Percentiles rank a stretch among this genome's conserved stretches.
phyloP scores from a whole-genome alignment of 78 protist species.

The Dictyostelium citrinum region DNA sequence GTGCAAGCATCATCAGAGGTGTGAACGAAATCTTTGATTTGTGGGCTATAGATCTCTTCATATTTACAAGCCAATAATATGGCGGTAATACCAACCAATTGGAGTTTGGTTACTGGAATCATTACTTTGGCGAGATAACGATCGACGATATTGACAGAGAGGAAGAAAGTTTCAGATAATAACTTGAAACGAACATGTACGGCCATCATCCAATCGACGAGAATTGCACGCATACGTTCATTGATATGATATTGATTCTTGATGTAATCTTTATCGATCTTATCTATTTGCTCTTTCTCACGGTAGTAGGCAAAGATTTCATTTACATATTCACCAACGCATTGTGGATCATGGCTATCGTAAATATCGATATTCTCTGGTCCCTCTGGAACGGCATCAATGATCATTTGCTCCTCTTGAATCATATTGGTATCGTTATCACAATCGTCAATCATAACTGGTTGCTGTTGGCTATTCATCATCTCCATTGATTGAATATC shows the following conservation, averaged over 20 bases:
- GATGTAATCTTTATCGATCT: slow-evolving; percentile 42
- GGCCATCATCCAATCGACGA: slow-evolving; percentile 97
- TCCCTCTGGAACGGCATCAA: background rate
- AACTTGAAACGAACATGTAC: slow-evolving; percentile 92
- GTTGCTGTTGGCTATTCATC: background rate
- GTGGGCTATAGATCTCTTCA: slow-evolving; percentile 98
- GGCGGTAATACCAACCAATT: slow-evolving; percentile 96
- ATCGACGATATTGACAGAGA: slow-evolving; percentile 94
- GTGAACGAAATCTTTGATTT: slow-evolving; percentile 95
- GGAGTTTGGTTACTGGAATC: slow-evolving; percentile 77
- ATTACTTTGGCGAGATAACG: slow-evolving; percentile 80
- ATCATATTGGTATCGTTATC: slow-evolving; percentile 4
- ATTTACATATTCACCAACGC: slow-evolving; percentile 79
- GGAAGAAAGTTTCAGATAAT: slow-evolving; percentile 91
- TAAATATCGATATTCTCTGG: slow-evolving; percentile 76
- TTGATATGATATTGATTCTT: slow-evolving; percentile 56
- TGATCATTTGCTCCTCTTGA: background rate
- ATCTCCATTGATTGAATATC: background rate
- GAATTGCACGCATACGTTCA: slow-evolving; percentile 92
- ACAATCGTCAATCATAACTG: background rate
- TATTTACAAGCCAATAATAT: slow-evolving; percentile 97
- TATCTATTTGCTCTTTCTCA: slow-evolving; percentile 46
- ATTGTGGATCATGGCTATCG: slow-evolving; percentile 83
- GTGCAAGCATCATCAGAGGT: slow-evolving; percentile 97
- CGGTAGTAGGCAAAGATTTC: slow-evolving; percentile 73